Evolutionary conservation across 2,329 filamentous ascomycete genomes (phyloP), one percentile per base, ranked within the genome.

Genomic region (Cladosporium colombiae): DNA sequence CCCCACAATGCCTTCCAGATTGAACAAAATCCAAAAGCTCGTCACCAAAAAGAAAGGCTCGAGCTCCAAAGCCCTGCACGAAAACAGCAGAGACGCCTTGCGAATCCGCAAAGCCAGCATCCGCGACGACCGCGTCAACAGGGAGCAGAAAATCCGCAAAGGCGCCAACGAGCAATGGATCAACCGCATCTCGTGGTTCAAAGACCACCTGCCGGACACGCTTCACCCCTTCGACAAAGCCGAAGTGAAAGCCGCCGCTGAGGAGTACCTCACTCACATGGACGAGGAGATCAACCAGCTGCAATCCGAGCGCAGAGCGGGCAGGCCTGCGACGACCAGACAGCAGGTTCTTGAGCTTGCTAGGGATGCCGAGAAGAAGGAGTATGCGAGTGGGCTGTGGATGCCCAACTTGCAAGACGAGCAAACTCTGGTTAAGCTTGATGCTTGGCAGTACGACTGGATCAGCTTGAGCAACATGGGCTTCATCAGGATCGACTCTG

Each of bases 361-460:
- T 69, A 88, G 91, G 64, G 84, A 86, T 16, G 81, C 81, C 1
- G 90, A 97, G 69, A 84, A 89, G 74, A 90, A 90, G 71, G 95
- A 99, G 81, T 91, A 91, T 70, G 85, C 89, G 69, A 88, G 88
- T 62, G 95, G 95, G 0, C 96, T 97, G 74, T 90, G 91, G 92
- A 78, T 96, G 49, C 93, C 94, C 0, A 91, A 97, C 75, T 81
- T 97, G 63, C 85, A 87, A 64, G 84, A 88, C 50, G 82, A 84
- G 49, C 85, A 88, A 57, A 92, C 89, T 70, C 79, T 91, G 61
- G 79, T 83, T 65, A 84, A 86, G 70, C 78, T 98, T 49, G 84
- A 87, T 68, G 82, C 84, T 25, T 98, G 93, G 92, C 90, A 92
- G 69, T 91, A 91, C 4, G 86, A 91, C 29, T 98, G 94, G 94